Conservation (phyloP, 192 early-diverging fungal species). For the Umbelopsis ramanniana region DNA sequence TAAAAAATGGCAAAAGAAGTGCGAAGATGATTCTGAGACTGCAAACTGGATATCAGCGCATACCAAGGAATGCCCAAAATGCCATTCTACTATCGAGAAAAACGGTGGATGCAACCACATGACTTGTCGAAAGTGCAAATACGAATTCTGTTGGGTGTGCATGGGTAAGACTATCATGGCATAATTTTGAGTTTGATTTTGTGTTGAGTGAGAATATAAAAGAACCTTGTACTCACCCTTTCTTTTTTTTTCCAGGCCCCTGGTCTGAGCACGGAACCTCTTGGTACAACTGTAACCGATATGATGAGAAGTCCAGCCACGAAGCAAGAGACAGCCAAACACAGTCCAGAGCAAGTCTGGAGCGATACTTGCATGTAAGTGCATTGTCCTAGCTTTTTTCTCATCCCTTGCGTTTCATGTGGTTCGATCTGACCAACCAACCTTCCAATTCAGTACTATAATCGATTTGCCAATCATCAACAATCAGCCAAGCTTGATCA, state of each 20-base stretch:
- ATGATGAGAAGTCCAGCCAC: conserved; percentile 86
- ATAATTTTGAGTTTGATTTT: neutral
- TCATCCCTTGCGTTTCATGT: conserved; percentile 6
- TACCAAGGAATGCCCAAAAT: conserved; percentile 96
- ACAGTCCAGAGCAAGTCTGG: conserved; percentile 84
- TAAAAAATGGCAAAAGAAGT: conserved; percentile 90
- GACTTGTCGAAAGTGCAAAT: conserved; percentile 96
- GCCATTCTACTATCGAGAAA: conserved; percentile 96
- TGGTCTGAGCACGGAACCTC: conserved; percentile 96
- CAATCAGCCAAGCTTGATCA: conserved; percentile 88
- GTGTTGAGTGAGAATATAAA: neutral
- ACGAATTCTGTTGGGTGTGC: conserved; percentile 99
- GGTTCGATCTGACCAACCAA: no score
- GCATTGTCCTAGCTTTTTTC: neutral
- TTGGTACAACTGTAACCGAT: conserved; percentile 99
- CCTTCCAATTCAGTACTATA: conserved; percentile 78
- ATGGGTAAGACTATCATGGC: conserved; percentile 58
- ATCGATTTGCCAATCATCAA: conserved; percentile 97
- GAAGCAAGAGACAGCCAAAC: conserved; percentile 88
- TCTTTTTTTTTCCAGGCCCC: conserved; percentile 44
- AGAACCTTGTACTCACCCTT: no score
- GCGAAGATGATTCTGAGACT: conserved; percentile 97
- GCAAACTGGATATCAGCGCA: conserved; percentile 96
- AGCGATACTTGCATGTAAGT: conserved; percentile 93
- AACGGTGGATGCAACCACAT: conserved; percentile 99